A percentile compares a stretch with the other conserved stretches of the same genome.
Conservation (phyloP, 2,329 filamentous ascomycete species). For the Pseudogymnoascus sp. region DNA sequence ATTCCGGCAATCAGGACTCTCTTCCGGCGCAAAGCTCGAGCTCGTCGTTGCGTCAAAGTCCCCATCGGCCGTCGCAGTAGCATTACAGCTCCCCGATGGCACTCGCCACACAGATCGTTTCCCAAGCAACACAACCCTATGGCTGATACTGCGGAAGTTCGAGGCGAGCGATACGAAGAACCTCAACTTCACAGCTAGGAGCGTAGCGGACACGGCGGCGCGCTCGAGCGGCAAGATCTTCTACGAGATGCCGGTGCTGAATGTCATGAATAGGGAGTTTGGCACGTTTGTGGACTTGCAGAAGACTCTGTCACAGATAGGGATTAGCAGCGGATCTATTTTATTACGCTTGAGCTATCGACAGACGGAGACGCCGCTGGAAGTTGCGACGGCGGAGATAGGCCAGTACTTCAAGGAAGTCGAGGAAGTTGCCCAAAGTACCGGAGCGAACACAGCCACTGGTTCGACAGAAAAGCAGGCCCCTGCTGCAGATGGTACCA, state of each 20-base stretch:
- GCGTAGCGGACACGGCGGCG: conserved; percentile 54
- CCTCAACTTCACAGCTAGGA: conserved; percentile 78
- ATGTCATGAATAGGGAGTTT: conserved; percentile 74
- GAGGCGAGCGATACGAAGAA: conserved; percentile 59
- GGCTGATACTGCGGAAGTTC: conserved; percentile 83
- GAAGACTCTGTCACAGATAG: conserved; percentile 79
- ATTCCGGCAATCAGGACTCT: conserved; percentile 74
- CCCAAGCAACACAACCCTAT: conserved; percentile 77
- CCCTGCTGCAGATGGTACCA: conserved; percentile 13
- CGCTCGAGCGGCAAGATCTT: conserved; percentile 63
- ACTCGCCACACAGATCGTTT: conserved; percentile 76
- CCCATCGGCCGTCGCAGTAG: conserved; percentile 76
- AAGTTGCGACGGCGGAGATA: conserved; percentile 79
- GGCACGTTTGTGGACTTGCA: conserved; percentile 73
- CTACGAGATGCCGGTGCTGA: conserved; percentile 80
- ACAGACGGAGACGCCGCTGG: conserved; percentile 67
- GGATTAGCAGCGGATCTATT: conserved; percentile 75
- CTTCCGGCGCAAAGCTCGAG: conserved; percentile 82
- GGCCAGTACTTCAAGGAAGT: conserved; percentile 56
- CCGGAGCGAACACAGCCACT: not conserved
- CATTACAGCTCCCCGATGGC: conserved; percentile 71
- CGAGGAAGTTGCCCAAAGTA: conserved; percentile 8
- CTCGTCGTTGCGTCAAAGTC: conserved; percentile 82
- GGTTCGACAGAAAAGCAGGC: conserved; percentile 15
- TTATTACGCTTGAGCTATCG: conserved; percentile 71